Evolutionary conservation across 345 rosid species (phyloP).

Genomic region (Geranium rotundifolium): DNA sequence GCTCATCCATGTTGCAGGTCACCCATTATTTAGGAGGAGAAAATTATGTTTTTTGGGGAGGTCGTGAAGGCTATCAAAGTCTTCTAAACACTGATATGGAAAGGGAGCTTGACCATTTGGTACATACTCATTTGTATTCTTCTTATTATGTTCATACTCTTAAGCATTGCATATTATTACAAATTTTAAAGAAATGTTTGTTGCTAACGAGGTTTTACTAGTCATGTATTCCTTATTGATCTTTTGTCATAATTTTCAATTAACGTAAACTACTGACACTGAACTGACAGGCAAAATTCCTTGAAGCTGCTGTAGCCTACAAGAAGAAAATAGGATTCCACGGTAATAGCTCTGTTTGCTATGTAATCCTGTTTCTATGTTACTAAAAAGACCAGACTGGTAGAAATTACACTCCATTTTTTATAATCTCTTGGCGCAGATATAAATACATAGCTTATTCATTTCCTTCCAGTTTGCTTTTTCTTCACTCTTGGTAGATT

Average conservation of each 20-base stretch:
- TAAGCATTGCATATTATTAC: too few relatives aligned
- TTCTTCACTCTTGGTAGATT: neutral
- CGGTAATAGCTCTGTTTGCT: conserved; percentile 28
- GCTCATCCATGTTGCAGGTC: conserved; percentile 25
- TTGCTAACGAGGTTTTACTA: too few relatives aligned
- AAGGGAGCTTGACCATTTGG: conserved; percentile 85
- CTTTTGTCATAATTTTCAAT: neutral
- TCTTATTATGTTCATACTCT: neutral
- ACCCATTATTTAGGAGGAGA: conserved; percentile 96
- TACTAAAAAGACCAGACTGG: too few relatives aligned
- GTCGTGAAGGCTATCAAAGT: conserved; percentile 94
- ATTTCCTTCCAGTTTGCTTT: neutral
- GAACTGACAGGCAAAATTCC: conserved; percentile 56
- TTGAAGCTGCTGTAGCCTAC: conserved; percentile 77
- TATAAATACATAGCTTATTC: too few relatives aligned
- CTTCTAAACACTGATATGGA: conserved; percentile 95
- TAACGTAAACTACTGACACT: neutral
- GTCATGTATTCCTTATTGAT: too few relatives aligned
- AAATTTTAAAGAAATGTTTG: too few relatives aligned
- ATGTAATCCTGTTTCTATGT: too few relatives aligned
- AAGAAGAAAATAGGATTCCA: conserved; percentile 96
- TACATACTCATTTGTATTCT: conserved; percentile 10
- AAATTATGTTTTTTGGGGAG: conserved; percentile 98
- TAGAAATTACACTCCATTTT: too few relatives aligned
- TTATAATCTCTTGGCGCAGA: too few relatives aligned